phyloP scores from a whole-genome alignment of 345 rosid species.

The Aethionema arabicum region DNA sequence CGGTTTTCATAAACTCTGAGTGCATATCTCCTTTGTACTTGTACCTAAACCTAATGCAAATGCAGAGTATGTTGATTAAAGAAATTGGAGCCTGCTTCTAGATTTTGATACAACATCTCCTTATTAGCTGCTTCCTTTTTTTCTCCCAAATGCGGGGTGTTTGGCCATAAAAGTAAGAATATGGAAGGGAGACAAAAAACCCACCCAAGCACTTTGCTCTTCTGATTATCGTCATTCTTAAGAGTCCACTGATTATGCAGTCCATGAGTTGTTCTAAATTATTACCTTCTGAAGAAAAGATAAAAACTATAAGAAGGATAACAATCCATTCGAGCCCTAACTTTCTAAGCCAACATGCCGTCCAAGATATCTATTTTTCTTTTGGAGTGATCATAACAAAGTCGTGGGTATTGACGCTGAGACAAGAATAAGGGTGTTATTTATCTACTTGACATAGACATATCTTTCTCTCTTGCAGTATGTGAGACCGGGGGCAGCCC shows the following conservation, averaged over 20 bases:
- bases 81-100: constrained; percentile 23
- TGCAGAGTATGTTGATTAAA: constrained; percentile 30
- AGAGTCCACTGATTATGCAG: background rate
- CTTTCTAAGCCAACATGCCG: constrained; percentile 12
- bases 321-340: constrained; percentile 24
- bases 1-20: constrained; percentile 6
- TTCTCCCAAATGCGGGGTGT: background rate
- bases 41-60: constrained; percentile 35
- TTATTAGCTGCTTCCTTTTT: constrained; percentile 5
- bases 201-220: constrained; percentile 5
- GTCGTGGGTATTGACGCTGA: constrained; percentile 8
- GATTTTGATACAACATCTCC: constrained; percentile 12
- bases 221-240: constrained; percentile 14
- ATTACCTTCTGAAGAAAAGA: constrained; percentile 13
- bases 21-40: constrained; percentile 38
- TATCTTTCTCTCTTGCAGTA: constrained; percentile 65
- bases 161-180: constrained; percentile 23
- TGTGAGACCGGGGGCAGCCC: constrained; percentile 94
- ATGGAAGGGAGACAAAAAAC: constrained; percentile 23
- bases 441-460: constrained; percentile 27
- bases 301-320: constrained; percentile 18
- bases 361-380: constrained; percentile 17
- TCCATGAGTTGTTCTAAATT: constrained; percentile 2
- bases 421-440: constrained; percentile 20
- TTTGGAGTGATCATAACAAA: constrained; percentile 16